phyloP scores from a whole-genome alignment of 1,139 yeast genomes.

The Debaryomyces sp. region DNA sequence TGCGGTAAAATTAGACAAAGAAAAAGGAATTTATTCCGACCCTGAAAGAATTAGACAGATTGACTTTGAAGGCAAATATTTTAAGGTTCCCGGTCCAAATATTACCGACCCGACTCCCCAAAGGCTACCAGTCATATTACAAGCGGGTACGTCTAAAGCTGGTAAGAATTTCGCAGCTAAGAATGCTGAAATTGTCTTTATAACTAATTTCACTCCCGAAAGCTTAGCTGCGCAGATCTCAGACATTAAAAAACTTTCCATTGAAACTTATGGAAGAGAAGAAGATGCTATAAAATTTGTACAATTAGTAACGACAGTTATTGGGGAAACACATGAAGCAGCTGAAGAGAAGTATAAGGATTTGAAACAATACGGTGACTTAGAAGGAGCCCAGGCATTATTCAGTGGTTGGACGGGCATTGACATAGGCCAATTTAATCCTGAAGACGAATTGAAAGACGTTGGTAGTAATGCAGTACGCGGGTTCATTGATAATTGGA shows the following conservation, averaged over 20 bases:
- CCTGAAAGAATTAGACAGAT: slow-evolving; percentile 20
- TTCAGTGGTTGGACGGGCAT: slow-evolving; percentile 42
- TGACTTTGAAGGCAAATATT: slow-evolving; percentile 41
- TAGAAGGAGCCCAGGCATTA: slow-evolving; percentile 43
- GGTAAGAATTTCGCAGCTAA: slow-evolving; percentile 49
- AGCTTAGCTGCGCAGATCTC: slow-evolving; percentile 30
- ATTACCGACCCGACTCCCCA: slow-evolving; percentile 48
- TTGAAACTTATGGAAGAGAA: slow-evolving; percentile 33
- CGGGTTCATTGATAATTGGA: slow-evolving; percentile 34
- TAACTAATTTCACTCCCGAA: slow-evolving; percentile 33
- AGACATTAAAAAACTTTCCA: slow-evolving; percentile 30
- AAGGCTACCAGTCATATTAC: slow-evolving; percentile 47
- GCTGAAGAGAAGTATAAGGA: slow-evolving; percentile 34
- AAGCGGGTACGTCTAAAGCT: slow-evolving; percentile 50
- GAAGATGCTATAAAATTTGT: slow-evolving; percentile 39
- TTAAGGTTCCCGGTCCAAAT: slow-evolving; percentile 48
- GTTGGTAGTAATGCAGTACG: slow-evolving; percentile 33
- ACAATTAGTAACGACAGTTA: slow-evolving; percentile 33
- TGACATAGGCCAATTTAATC: slow-evolving; percentile 31
- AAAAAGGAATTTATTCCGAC: slow-evolving; percentile 33
- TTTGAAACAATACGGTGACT: slow-evolving; percentile 34
- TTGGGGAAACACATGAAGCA: slow-evolving; percentile 39
- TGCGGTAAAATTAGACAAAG: slow-evolving; percentile 37
- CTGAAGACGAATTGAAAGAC: slow-evolving; percentile 31
- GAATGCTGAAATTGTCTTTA: slow-evolving; percentile 47